Conservation (phyloP, 176 grass and related monocot species). For the Microstegium vimineum region DNA sequence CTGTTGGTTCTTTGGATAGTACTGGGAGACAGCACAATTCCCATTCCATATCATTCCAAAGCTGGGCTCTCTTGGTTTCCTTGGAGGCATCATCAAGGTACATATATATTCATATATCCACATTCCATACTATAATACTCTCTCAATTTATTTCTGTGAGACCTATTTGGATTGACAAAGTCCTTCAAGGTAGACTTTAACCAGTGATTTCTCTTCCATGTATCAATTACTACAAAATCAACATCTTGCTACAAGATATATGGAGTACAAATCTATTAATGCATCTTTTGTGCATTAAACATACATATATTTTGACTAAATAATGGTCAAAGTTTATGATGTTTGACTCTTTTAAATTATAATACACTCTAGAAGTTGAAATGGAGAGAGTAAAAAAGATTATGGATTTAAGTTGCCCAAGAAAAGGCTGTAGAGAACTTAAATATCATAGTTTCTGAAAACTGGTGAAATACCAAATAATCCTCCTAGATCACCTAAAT, state of each 20-base stretch:
- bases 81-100: conserved; percentile 63
- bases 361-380: no score
- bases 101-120: background rate
- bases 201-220: no score
- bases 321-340: no score
- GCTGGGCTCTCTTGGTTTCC: conserved; percentile 37
- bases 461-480: background rate
- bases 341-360: no score
- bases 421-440: background rate
- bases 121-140: background rate
- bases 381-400: background rate
- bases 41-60: conserved; percentile 57
- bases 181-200: no score
- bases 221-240: no score
- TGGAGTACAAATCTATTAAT: no score
- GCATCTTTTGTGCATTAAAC: no score
- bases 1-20: conserved; percentile 10
- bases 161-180: no score
- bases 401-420: background rate
- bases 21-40: conserved; percentile 56
- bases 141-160: background rate
- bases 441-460: background rate
- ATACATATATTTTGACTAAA: no score
- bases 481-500: background rate
- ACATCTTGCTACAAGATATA: no score